A percentile compares a stretch with the other conserved stretches of the same genome.
phyloP scores from a whole-genome alignment of 208 protist species.

The Borovskyia barvae region DNA sequence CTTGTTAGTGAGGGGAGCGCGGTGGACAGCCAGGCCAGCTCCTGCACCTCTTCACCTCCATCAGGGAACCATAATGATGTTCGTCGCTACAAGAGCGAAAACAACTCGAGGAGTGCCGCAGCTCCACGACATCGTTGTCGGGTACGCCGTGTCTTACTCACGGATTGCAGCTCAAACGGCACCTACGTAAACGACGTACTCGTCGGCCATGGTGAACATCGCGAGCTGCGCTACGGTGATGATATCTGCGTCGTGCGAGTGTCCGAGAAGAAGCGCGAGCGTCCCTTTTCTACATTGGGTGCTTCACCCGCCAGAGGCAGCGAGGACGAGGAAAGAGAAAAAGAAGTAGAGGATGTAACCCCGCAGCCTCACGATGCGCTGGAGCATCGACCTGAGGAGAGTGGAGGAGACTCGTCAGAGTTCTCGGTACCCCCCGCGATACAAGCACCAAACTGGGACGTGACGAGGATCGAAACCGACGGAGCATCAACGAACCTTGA shows the following conservation, averaged over 20 bases:
- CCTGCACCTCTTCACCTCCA: too few relatives aligned
- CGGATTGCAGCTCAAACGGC: slow-evolving; percentile 69
- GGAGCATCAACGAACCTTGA: background rate
- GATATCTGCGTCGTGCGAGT: slow-evolving; percentile 60
- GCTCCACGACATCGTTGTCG: slow-evolving; percentile 15
- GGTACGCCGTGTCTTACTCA: slow-evolving; percentile 40
- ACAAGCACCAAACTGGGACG: too few relatives aligned
- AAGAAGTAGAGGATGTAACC: background rate
- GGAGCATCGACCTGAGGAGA: too few relatives aligned
- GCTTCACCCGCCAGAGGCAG: background rate
- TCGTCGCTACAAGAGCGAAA: too few relatives aligned
- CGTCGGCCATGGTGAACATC: slow-evolving; percentile 38
- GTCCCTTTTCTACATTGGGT: background rate
- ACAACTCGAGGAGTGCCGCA: background rate
- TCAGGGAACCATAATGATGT: too few relatives aligned
- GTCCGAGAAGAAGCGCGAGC: slow-evolving; percentile 20
- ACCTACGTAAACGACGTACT: slow-evolving; percentile 75
- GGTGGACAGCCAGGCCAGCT: too few relatives aligned
- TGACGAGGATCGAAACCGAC: background rate
- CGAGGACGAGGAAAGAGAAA: slow-evolving; percentile 5
- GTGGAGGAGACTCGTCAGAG: too few relatives aligned
- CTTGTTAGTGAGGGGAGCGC: too few relatives aligned
- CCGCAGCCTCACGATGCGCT: too few relatives aligned
- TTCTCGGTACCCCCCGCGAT: too few relatives aligned
- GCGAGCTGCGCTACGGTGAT: slow-evolving; percentile 55